Percentiles rank a stretch among this genome's conserved stretches.
Evolutionary conservation across 2,329 filamentous ascomycete species (phyloP).

Genomic region (Colletotrichum liriopes): DNA sequence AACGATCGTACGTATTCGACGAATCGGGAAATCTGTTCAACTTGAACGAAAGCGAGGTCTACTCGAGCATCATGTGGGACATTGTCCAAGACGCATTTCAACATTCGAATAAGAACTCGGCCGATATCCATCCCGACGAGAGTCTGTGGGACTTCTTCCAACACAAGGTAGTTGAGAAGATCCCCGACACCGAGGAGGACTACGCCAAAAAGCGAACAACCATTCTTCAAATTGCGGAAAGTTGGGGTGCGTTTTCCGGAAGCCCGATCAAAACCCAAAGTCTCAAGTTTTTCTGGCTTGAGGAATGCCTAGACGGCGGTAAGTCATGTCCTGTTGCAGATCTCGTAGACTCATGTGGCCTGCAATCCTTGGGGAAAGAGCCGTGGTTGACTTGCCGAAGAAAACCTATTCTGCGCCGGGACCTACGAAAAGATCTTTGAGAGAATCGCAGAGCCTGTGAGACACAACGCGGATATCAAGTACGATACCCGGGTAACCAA

Average conservation of each 20-base stretch:
- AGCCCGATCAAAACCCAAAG: slow-evolving; percentile 76
- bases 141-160: slow-evolving; percentile 71
- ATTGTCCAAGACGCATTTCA: slow-evolving; percentile 79
- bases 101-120: slow-evolving; percentile 72
- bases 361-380: background rate
- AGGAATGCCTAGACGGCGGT: slow-evolving; percentile 83
- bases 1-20: slow-evolving; percentile 69
- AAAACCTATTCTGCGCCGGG: slow-evolving; percentile 73
- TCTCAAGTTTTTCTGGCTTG: slow-evolving; percentile 83
- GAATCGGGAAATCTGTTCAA: slow-evolving; percentile 68
- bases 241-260: slow-evolving; percentile 82
- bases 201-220: slow-evolving; percentile 59
- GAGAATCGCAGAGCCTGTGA: slow-evolving; percentile 70
- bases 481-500: slow-evolving; percentile 64
- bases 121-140: slow-evolving; percentile 61
- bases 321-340: slow-evolving; percentile 55
- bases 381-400: slow-evolving; percentile 51
- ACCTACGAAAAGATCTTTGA: slow-evolving; percentile 74
- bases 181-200: slow-evolving; percentile 61
- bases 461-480: slow-evolving; percentile 69
- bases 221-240: slow-evolving; percentile 70
- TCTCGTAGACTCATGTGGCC: background rate
- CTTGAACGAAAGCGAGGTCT: slow-evolving; percentile 60
- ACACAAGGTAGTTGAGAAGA: slow-evolving; percentile 60
- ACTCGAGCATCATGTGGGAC: slow-evolving; percentile 74